phyloP scores from a whole-genome alignment of 306 rosid species.

The Dalbergia cochinchinensis region DNA sequence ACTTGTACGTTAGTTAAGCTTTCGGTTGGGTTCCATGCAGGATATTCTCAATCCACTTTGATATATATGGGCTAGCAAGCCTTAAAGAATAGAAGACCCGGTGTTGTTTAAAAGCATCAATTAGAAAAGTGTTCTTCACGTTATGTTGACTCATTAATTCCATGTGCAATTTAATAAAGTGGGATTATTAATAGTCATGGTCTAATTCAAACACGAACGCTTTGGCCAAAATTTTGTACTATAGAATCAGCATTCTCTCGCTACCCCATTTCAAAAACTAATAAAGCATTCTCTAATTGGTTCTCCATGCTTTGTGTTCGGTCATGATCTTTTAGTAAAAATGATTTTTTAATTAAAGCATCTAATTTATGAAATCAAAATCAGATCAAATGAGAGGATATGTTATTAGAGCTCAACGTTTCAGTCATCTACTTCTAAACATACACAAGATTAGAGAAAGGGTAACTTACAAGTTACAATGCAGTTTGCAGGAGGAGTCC shows the following conservation, averaged over 20 bases:
- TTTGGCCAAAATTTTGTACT: constrained; percentile 1
- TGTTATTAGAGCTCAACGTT: too few species aligned
- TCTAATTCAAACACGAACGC: constrained; percentile 31
- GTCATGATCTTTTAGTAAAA: background rate
- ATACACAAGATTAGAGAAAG: background rate
- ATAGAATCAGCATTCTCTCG: constrained; percentile 11
- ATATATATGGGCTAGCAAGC: background rate
- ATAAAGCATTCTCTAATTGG: constrained; percentile 22
- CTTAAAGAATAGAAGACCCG: constrained; percentile 12
- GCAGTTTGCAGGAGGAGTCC: background rate
- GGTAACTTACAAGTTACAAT: background rate
- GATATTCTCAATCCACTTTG: constrained; percentile 41
- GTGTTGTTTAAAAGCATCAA: constrained; percentile 25
- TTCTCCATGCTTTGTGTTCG: constrained; percentile 18
- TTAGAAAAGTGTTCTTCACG: constrained; percentile 21
- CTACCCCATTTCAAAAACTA: background rate
- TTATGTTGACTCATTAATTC: constrained; percentile 24
- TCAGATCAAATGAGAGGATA: background rate
- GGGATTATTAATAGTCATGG: constrained; percentile 12
- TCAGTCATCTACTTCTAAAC: background rate
- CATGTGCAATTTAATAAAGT: constrained; percentile 27
- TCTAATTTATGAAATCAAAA: background rate
- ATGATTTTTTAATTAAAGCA: background rate
- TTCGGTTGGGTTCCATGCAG: constrained; percentile 40
- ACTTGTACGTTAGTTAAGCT: constrained; percentile 22